These are phyloP conservation scores for Heliocybe sulcata DNA, from an alignment of 1,284 basidiomycete species.

Conservation along the genomic window DNA sequence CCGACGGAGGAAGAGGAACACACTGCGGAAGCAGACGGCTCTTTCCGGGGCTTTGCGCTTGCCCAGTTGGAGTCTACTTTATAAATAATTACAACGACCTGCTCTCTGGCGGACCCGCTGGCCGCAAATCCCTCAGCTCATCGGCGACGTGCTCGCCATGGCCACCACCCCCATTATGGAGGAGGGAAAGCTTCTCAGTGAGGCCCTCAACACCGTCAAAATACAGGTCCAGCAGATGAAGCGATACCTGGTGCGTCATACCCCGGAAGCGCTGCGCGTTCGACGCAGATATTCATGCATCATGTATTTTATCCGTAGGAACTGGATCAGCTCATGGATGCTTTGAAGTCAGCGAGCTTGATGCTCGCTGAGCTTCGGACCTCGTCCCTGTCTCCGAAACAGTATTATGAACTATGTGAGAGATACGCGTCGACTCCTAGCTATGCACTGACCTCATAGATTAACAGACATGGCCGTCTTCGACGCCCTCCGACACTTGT, in stretches of 20 bases:
- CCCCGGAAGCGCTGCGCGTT: conserved; percentile 1
- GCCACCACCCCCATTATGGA: conserved; percentile 24
- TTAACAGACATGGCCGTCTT: conserved; percentile 90
- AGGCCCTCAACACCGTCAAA: conserved; percentile 83
- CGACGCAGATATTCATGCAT: neutral
- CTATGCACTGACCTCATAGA: conserved; percentile 7
- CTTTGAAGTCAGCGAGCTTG: conserved; percentile 87
- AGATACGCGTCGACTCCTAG: conserved; percentile 8
- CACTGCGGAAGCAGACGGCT: neutral
- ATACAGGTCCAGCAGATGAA: conserved; percentile 93
- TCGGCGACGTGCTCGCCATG: neutral
- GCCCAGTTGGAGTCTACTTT: neutral
- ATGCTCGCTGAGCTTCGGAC: conserved; percentile 95
- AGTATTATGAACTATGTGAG: conserved; percentile 95
- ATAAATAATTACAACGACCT: neutral
- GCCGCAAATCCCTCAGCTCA: neutral
- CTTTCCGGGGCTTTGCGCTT: neutral
- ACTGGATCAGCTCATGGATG: conserved; percentile 94
- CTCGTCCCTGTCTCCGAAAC: conserved; percentile 86
- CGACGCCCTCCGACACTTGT: conserved; percentile 87
- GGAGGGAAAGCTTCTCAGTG: conserved; percentile 77
- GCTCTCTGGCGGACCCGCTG: neutral
- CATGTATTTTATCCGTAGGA: conserved; percentile 42
- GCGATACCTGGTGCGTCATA: conserved; percentile 70
- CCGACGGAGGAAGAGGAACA: too few species aligned